Evolutionary conservation across 83 land plant species (phyloP).

Genomic region (Isoetes engelmannii): DNA sequence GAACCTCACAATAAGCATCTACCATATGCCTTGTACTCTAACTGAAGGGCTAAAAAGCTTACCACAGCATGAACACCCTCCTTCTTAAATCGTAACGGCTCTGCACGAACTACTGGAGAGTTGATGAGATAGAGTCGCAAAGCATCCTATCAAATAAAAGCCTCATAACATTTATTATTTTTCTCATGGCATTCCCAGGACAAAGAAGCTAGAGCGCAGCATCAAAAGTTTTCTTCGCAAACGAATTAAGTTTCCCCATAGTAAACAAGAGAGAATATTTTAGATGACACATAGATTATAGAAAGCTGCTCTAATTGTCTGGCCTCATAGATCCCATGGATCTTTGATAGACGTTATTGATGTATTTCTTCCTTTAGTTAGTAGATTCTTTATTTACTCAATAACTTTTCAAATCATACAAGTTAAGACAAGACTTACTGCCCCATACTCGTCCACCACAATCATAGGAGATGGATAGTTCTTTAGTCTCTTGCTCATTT

Average conservation of each 20-base stretch:
- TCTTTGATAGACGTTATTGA: too few species aligned
- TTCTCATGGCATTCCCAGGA: too few species aligned
- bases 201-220: too few species aligned
- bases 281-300: too few species aligned
- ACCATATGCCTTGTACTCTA: neutral
- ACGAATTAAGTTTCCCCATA: too few species aligned
- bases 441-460: conserved; percentile 82
- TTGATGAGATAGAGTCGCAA: conserved; percentile 88
- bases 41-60: conserved; percentile 13
- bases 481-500: conserved; percentile 89
- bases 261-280: too few species aligned
- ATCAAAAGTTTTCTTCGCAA: too few species aligned
- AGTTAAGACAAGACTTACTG: conserved; percentile 46
- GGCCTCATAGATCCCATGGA: too few species aligned
- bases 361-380: too few species aligned
- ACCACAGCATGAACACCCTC: conserved; percentile 94
- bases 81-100: conserved; percentile 76
- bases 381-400: too few species aligned
- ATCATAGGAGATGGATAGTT: conserved; percentile 90
- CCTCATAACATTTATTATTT: neutral
- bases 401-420: neutral
- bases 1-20: neutral
- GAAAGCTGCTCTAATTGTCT: too few species aligned
- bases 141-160: conserved; percentile 59
- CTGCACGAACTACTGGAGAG: conserved; percentile 96